Percentiles rank a stretch among this genome's conserved stretches.
Conservation (phyloP, 192 early-diverging fungal species). For the Funneliformis geosporum region DNA sequence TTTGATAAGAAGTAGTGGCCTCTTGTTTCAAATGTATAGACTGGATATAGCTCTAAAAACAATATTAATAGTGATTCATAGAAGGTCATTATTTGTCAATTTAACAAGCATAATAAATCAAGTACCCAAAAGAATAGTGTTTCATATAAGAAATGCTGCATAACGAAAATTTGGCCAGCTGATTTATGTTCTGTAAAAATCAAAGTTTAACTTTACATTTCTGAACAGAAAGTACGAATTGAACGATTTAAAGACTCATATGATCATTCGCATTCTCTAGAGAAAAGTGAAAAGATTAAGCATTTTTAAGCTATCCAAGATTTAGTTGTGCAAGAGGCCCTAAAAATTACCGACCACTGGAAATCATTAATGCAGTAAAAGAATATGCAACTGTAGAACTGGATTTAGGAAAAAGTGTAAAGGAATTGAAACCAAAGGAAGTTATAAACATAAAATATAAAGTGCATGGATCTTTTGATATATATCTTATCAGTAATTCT, state of each 20-base stretch:
- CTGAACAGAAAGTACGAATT: background rate
- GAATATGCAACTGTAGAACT: background rate
- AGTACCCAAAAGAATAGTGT: background rate
- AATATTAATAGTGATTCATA: background rate
- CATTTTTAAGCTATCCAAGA: background rate
- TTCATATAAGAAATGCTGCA: background rate
- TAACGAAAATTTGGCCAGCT: background rate
- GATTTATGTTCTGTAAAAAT: constrained; percentile 12
- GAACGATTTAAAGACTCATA: background rate
- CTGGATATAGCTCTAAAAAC: background rate
- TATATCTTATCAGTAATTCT: too few species aligned
- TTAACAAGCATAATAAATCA: background rate
- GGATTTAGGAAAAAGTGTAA: background rate
- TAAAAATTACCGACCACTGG: background rate
- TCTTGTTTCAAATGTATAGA: too few species aligned
- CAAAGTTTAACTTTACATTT: background rate
- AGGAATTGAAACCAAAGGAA: background rate
- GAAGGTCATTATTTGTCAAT: background rate
- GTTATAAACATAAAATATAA: background rate
- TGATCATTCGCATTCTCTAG: background rate
- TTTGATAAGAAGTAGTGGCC: too few species aligned
- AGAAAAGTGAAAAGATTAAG: background rate
- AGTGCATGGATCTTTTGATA: background rate
- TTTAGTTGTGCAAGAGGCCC: background rate
- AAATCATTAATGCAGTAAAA: background rate